phyloP scores from a whole-genome alignment of 2,329 filamentous ascomycete genomes.

The Reticulascus tulasneorum region DNA sequence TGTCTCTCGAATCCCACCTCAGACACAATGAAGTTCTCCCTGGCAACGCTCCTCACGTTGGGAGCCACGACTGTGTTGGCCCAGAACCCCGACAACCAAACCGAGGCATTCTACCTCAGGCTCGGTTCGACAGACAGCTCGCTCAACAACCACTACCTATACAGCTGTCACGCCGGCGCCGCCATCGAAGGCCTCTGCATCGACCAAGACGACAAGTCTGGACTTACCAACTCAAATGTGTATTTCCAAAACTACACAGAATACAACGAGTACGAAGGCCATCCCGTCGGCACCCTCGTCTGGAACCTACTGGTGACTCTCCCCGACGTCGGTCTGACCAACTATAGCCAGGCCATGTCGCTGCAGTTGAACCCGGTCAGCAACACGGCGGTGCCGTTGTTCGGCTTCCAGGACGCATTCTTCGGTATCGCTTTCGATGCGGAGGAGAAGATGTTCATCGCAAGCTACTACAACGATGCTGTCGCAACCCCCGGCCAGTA shows the following conservation, averaged over 20 bases:
- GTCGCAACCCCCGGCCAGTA: slow-evolving; percentile 2
- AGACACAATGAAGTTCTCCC: too few species aligned
- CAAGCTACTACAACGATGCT: slow-evolving; percentile 5
- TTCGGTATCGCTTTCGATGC: slow-evolving; percentile 9
- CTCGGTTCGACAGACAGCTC: slow-evolving; percentile 1
- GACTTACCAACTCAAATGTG: slow-evolving; percentile 1
- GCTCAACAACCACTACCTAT: slow-evolving; percentile 2
- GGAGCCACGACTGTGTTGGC: too few species aligned
- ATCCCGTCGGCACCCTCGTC: slow-evolving; percentile 5
- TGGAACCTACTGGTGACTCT: slow-evolving; percentile 11
- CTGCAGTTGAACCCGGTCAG: slow-evolving; percentile 6
- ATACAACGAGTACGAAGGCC: neutral
- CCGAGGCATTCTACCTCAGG: slow-evolving; percentile 9
- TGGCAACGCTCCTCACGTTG: too few species aligned
- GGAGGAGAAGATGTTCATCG: slow-evolving; percentile 7
- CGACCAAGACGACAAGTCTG: neutral
- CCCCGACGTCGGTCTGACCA: slow-evolving; percentile 1
- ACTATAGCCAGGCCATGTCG: neutral
- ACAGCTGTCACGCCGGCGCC: slow-evolving; percentile 11
- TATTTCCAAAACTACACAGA: neutral
- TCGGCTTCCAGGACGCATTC: slow-evolving; percentile 5
- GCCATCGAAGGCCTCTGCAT: slow-evolving; percentile 11
- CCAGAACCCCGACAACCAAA: too few species aligned
- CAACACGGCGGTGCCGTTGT: slow-evolving; percentile 11
- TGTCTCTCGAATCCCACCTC: too few species aligned